phyloP scores from a whole-genome alignment of 1,139 yeast genomes.

The Geotrichum aggregatum region DNA sequence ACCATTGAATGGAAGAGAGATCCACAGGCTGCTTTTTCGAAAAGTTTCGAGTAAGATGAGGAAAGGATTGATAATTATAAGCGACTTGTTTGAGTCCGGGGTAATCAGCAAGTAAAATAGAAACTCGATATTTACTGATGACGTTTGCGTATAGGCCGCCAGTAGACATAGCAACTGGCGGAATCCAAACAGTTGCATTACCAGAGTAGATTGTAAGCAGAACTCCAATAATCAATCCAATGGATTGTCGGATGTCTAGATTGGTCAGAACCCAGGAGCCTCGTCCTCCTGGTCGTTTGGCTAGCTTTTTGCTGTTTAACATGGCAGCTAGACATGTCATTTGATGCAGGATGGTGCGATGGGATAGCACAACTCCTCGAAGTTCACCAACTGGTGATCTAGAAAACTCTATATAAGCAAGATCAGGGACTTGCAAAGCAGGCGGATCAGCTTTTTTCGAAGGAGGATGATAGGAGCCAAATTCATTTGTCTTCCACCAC shows the following conservation, averaged over 20 bases:
- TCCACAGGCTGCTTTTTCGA: conserved; percentile 76
- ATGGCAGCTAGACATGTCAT: conserved; percentile 72
- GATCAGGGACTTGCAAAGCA: conserved; percentile 63
- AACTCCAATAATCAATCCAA: conserved; percentile 80
- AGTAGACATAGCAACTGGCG: conserved; percentile 65
- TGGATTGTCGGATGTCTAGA: conserved; percentile 78
- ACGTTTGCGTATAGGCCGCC: conserved; percentile 88
- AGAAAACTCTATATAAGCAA: conserved; percentile 91
- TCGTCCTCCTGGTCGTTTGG: conserved; percentile 1
- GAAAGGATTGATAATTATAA: conserved; percentile 87
- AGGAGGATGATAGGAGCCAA: conserved; percentile 64
- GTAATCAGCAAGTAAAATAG: conserved; percentile 77
- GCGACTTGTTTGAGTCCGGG: conserved; percentile 89
- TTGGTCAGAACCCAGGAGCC: conserved; percentile 41
- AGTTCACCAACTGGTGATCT: conserved; percentile 87
- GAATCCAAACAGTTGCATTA: conserved; percentile 74
- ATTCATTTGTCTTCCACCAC: conserved; percentile 83
- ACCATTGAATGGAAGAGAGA: conserved; percentile 79
- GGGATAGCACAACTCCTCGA: conserved; percentile 90
- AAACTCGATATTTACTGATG: conserved; percentile 65
- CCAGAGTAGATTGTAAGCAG: conserved; percentile 83
- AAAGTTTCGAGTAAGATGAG: conserved; percentile 75
- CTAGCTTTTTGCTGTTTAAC: conserved; percentile 38
- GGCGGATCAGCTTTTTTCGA: conserved; percentile 61
- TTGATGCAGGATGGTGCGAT: conserved; percentile 81